Conservation (phyloP, 2,329 filamentous ascomycete species). For the Alternaria burnsii region DNA sequence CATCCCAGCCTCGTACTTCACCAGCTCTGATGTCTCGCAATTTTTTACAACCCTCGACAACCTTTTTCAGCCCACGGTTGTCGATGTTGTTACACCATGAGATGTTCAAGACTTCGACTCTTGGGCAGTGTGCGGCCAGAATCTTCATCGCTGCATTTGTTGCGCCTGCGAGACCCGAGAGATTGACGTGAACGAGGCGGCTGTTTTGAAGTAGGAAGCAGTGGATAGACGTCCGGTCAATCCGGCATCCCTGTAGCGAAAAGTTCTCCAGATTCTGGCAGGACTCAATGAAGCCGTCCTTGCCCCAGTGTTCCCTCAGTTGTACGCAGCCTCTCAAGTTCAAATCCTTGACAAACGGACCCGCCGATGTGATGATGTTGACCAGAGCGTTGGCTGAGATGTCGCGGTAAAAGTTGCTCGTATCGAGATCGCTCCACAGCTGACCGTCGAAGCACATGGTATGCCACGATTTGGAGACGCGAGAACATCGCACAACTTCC, state of each 20-base stretch:
- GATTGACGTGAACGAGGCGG: constrained; percentile 81
- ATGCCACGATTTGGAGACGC: constrained; percentile 80
- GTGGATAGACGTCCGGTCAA: constrained; percentile 79
- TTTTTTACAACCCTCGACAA: constrained; percentile 76
- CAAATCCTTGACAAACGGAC: constrained; percentile 88
- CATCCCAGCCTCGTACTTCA: constrained; percentile 82
- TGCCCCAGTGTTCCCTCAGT: constrained; percentile 80
- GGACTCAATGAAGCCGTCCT: constrained; percentile 78
- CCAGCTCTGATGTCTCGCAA: constrained; percentile 83
- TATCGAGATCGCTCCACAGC: constrained; percentile 84
- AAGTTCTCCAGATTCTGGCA: constrained; percentile 89
- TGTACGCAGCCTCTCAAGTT: constrained; percentile 93
- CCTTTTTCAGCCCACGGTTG: constrained; percentile 74
- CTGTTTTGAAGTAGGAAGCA: constrained; percentile 81
- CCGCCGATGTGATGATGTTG: constrained; percentile 83
- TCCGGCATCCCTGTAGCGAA: constrained; percentile 87
- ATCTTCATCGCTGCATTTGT: constrained; percentile 88
- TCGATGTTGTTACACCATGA: constrained; percentile 93
- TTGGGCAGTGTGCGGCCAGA: constrained; percentile 80
- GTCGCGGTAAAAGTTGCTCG: constrained; percentile 83
- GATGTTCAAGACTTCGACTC: constrained; percentile 85
- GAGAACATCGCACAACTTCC: constrained; percentile 80
- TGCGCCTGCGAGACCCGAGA: constrained; percentile 81
- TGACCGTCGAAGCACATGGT: constrained; percentile 92
- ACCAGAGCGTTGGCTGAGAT: constrained; percentile 86